Conservation (phyloP, 306 rosid genomes). For the Fagus sylvatica region DNA sequence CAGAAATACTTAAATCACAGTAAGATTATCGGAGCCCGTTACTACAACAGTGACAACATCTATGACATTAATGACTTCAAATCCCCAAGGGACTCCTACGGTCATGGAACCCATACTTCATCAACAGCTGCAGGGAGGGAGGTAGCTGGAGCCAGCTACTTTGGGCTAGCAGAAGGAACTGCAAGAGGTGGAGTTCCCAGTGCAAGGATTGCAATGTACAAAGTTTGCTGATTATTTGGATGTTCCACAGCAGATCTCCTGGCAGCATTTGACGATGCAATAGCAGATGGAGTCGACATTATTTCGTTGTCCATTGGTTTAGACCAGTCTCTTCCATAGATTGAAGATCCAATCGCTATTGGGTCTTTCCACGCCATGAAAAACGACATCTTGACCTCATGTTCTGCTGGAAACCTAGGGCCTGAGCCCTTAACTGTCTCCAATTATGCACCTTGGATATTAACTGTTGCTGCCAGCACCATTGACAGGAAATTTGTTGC, state of each 20-base stretch:
- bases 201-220: slow-evolving; percentile 37
- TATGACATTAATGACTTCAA: slow-evolving; percentile 22
- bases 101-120: slow-evolving; percentile 41
- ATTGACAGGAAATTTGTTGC: slow-evolving; percentile 30
- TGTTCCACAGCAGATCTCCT: slow-evolving; percentile 20
- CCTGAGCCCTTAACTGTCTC: slow-evolving; percentile 3
- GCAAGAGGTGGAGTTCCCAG: slow-evolving; percentile 35
- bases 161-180: slow-evolving; percentile 39
- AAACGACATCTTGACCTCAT: slow-evolving; percentile 30
- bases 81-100: slow-evolving; percentile 36
- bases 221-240: slow-evolving; percentile 32
- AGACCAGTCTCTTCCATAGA: background rate
- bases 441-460: slow-evolving; percentile 40
- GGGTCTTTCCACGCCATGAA: slow-evolving; percentile 38
- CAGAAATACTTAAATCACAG: slow-evolving; percentile 7
- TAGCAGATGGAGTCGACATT: slow-evolving; percentile 35
- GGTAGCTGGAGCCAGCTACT: slow-evolving; percentile 28
- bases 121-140: slow-evolving; percentile 36
- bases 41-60: background rate
- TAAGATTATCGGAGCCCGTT: slow-evolving; percentile 40
- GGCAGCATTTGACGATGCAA: slow-evolving; percentile 38
- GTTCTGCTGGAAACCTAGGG: slow-evolving; percentile 40
- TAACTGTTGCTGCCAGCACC: slow-evolving; percentile 39
- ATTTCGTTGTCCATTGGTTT: slow-evolving; percentile 28
- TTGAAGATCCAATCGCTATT: slow-evolving; percentile 30